Evolutionary conservation across 2,329 filamentous ascomycete species (phyloP), one percentile per base, ranked within the genome.

Genomic region (Fusarium drepaniforme): DNA sequence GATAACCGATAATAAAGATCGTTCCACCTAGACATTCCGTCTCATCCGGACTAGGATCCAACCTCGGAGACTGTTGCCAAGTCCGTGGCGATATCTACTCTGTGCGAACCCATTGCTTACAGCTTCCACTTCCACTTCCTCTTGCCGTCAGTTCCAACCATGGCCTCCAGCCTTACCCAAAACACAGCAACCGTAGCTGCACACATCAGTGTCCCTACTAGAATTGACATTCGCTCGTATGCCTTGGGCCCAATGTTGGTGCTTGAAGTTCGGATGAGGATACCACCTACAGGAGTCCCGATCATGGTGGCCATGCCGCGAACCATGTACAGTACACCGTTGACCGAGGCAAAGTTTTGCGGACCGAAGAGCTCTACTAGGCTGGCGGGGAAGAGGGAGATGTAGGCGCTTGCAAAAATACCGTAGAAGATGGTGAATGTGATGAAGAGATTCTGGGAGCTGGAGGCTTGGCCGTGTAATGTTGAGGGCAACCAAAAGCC

Each of bases 141-240:
- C 42, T 60, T 51, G n/a, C 66, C 62, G 37, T 59, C 59, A 33
- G 60, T 56, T 11, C 61, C 60, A 18, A 57, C 42, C 33, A 68
- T 68, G 35, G 60, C 66, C 44, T 68, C 66, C 5, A 65, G 21
- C 4, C 66, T 37, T 3, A 56, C 66, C 61, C 66, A 65, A 16
- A 65, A 5, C 2, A 68, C 66, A 2, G 66, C 21, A 18, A 37
- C 35, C 2, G 66, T 60, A 3, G 66, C 66, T 4, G 33, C 49
- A 33, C 25, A 56, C 25, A 64, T 42, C 3, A 64, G 25, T 9
- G 49, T 30, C 9, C 33, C 62, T 12, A 44, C 58, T 8, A 44
- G 12, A 11, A 30, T 18, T 7, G 58, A 42, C 58, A 60, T 60
- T 28, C 25, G 15, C 25, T 42, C 38, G 7, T 60, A 60, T n/a